These are phyloP conservation scores for Backusella liffmaniae DNA, from an alignment of 192 early-diverging fungal species.

Conservation along the genomic window DNA sequence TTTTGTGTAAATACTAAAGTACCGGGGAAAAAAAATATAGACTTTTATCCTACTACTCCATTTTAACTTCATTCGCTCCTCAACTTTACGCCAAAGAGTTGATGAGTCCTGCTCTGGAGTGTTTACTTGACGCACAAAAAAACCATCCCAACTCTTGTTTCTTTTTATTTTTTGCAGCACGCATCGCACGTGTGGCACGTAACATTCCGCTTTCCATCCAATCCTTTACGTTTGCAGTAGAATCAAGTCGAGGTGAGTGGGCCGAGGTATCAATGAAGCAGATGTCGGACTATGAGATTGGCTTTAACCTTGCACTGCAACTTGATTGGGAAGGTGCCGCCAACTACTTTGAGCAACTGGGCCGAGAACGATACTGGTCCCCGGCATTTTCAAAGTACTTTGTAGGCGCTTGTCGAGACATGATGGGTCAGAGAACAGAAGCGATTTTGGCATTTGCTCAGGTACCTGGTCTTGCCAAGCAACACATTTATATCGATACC, in stretches of 20 bases:
- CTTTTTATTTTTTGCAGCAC: conserved; percentile 48
- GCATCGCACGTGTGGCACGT: conserved; percentile 37
- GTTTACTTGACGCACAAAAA: conserved; percentile 21
- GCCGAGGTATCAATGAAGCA: conserved; percentile 40
- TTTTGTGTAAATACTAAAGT: background rate
- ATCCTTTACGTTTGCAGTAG: conserved; percentile 21
- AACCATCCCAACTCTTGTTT: conserved; percentile 42
- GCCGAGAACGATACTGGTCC: conserved; percentile 43
- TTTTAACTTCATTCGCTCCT: conserved; percentile 26
- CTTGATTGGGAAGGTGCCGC: conserved; percentile 44
- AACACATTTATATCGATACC: conserved; percentile 19
- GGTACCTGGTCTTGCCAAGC: conserved; percentile 35
- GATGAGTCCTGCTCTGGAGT: conserved; percentile 14
- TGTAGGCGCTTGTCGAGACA: conserved; percentile 40
- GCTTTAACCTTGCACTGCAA: conserved; percentile 44
- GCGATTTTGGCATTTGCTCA: conserved; percentile 63
- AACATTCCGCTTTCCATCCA: conserved; percentile 24
- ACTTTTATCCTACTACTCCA: conserved; percentile 27
- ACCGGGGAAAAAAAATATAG: background rate
- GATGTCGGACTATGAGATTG: conserved; percentile 46
- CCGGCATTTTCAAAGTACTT: conserved; percentile 47
- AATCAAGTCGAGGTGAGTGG: conserved; percentile 24
- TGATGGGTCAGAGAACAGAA: conserved; percentile 62
- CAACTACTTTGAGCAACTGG: conserved; percentile 39
- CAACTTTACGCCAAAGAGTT: conserved; percentile 18